phyloP scores from a whole-genome alignment of 1,139 yeast genomes.

The Yamadazyma trypodendri region DNA sequence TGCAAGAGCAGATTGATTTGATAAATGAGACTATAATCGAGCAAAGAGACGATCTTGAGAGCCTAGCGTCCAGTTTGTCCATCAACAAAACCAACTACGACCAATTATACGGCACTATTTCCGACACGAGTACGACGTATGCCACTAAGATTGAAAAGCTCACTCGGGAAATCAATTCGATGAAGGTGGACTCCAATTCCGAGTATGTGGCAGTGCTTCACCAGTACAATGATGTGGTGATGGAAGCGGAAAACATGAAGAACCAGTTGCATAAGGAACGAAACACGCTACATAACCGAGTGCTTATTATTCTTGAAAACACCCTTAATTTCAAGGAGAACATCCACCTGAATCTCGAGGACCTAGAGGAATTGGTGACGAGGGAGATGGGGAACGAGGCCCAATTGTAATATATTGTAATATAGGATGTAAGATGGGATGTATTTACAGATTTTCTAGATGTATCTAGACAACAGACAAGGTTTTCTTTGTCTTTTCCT shows the following conservation, averaged over 20 bases:
- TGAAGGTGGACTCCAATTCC: constrained; percentile 53
- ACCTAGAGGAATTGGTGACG: constrained; percentile 21
- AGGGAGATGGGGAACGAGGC: constrained; percentile 8
- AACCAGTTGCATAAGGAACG: constrained; percentile 49
- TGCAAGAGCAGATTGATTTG: constrained; percentile 62
- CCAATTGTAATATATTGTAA: constrained; percentile 1
- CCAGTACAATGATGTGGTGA: constrained; percentile 51
- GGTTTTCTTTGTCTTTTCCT: too few species aligned
- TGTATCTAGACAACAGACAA: too few species aligned
- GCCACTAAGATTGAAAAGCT: constrained; percentile 66
- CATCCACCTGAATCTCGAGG: constrained; percentile 60
- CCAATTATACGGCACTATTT: constrained; percentile 56
- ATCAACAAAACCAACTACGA: constrained; percentile 56
- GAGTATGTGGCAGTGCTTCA: constrained; percentile 28
- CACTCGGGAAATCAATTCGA: constrained; percentile 58
- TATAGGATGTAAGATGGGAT: background rate
- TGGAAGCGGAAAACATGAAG: constrained; percentile 53
- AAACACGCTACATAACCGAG: constrained; percentile 49
- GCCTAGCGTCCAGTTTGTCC: constrained; percentile 55
- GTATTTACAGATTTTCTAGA: too few species aligned
- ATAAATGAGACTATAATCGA: constrained; percentile 55
- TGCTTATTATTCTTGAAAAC: constrained; percentile 56
- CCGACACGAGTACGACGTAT: constrained; percentile 52
- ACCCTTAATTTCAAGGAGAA: constrained; percentile 64
- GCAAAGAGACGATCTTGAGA: constrained; percentile 57